Conservation (phyloP, 2,329 filamentous ascomycete genomes). For the Sporothrix humicola region DNA sequence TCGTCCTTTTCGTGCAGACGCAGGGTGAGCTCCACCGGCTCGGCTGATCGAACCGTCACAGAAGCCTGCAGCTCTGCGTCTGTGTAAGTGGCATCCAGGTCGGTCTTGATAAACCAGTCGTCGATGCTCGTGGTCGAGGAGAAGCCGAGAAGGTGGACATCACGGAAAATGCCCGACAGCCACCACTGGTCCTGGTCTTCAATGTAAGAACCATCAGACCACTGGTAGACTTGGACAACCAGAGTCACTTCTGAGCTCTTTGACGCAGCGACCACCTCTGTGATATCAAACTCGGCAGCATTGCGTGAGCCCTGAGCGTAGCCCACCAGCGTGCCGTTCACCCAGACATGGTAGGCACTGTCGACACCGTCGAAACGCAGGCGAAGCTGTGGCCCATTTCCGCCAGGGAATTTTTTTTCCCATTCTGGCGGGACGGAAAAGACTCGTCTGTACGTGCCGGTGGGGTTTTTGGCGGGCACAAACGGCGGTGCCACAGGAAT, state of each 20-base stretch:
- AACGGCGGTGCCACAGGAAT: constrained; percentile 69
- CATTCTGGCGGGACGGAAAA: constrained; percentile 60
- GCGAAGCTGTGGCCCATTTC: constrained; percentile 52
- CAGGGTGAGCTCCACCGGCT: constrained; percentile 47
- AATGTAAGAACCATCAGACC: constrained; percentile 71
- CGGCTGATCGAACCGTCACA: constrained; percentile 47
- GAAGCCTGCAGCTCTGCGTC: constrained; percentile 57
- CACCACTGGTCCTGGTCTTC: constrained; percentile 75
- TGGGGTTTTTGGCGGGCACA: constrained; percentile 67
- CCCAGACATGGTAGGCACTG: constrained; percentile 71
- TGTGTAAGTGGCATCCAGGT: constrained; percentile 58
- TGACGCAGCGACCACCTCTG: constrained; percentile 40
- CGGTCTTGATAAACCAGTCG: constrained; percentile 62
- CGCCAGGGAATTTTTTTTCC: constrained; percentile 44
- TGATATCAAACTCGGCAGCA: constrained; percentile 72
- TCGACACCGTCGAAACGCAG: constrained; percentile 75
- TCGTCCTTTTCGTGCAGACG: constrained; percentile 42
- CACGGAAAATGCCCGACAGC: constrained; percentile 70
- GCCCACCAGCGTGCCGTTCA: constrained; percentile 68
- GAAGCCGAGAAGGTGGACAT: constrained; percentile 67
- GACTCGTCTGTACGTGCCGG: constrained; percentile 63
- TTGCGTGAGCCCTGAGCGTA: constrained; percentile 74
- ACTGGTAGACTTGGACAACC: constrained; percentile 71
- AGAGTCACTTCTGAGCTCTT: constrained; percentile 43
- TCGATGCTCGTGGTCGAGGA: constrained; percentile 58